phyloP scores from a whole-genome alignment of 495 filamentous ascomycete species.

The Eremomyces bilateralis region DNA sequence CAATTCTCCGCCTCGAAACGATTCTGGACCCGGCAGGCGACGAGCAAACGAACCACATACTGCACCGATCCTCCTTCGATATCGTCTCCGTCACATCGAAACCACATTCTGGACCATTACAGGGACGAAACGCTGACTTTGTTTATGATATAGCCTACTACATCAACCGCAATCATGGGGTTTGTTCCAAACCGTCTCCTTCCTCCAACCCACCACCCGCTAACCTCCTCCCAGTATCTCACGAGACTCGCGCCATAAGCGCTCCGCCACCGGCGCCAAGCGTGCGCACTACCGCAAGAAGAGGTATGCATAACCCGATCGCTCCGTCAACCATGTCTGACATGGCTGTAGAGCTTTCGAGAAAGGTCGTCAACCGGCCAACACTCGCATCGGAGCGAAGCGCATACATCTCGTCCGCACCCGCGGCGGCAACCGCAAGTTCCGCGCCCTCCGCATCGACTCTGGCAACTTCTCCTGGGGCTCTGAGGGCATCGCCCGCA shows the following conservation, averaged over 20 bases:
- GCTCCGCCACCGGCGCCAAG: constrained; percentile 92
- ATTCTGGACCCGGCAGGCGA: too few relatives aligned
- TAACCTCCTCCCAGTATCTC: constrained; percentile 44
- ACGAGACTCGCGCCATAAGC: constrained; percentile 97
- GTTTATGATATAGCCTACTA: constrained; percentile 33
- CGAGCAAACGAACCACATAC: too few relatives aligned
- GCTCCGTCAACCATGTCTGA: constrained; percentile 17
- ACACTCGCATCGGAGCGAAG: constrained; percentile 97
- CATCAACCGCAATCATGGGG: constrained; percentile 65
- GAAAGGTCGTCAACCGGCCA: constrained; percentile 95
- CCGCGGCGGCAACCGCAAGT: constrained; percentile 97
- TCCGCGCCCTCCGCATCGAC: constrained; percentile 96
- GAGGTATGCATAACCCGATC: constrained; percentile 38
- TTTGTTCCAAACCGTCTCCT: constrained; percentile 11
- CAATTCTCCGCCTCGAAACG: too few relatives aligned
- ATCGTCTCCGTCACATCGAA: too few relatives aligned
- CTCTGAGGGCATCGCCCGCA: constrained; percentile 90
- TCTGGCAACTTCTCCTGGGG: constrained; percentile 99
- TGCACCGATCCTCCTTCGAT: too few relatives aligned
- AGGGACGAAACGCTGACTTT: too few relatives aligned
- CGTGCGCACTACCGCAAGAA: constrained; percentile 79
- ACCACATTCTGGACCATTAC: too few relatives aligned
- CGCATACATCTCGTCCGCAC: constrained; percentile 97
- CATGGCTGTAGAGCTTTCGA: constrained; percentile 64
- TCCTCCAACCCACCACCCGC: constrained; percentile 2